Evolutionary conservation across 2,329 filamentous ascomycete genomes (phyloP), one percentile per base, ranked within the genome.

Genomic region (Fusarium odoratissimum): DNA sequence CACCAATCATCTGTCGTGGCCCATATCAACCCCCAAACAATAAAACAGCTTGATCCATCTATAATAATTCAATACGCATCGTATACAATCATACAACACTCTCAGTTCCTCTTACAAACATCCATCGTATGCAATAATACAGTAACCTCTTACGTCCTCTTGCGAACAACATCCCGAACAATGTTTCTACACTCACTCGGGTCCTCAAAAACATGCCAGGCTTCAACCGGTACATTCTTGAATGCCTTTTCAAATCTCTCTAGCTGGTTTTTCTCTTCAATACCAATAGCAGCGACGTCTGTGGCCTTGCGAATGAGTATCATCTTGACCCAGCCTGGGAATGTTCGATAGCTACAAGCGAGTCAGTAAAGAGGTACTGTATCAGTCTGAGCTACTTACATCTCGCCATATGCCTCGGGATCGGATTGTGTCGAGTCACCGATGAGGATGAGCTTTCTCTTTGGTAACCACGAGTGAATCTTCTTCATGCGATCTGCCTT

Each of bases 361-460:
- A 7, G 46, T 79, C 60, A 79, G 75, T 37, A 62, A 46, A 40
- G n/a, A 9, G 21, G 30, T 6, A 1, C 13, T 3, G 4, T 21
- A n/a, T 45, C 17, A 8, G 35, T 23, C 5, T 19, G 13, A 21
- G 35, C 23, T 28, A 81, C 86, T 81, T 87, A 95, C 82, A 94
- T 90, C 74, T 95, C 91, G 33, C 91, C 95, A 78, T 98, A 98
- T 0, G 93, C 90, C 80, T 98, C 95, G 0, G 95, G 95, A 76
- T 98, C 95, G 31, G 90, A 92, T 82, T 98, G 95, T 1, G 95
- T 98, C 42, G 92, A 95, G 82, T 98, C 95, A 2, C 95, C 95
- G 72, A 98, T 91, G 74, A 91, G 91, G 70, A 98, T 89, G 83
- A 97, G 91, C 76, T 92, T 93, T 67, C 93, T 87, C 75, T 88